Conservation (phyloP, 2,329 filamentous ascomycete species). For the Fonsecaea multimorphosa region DNA sequence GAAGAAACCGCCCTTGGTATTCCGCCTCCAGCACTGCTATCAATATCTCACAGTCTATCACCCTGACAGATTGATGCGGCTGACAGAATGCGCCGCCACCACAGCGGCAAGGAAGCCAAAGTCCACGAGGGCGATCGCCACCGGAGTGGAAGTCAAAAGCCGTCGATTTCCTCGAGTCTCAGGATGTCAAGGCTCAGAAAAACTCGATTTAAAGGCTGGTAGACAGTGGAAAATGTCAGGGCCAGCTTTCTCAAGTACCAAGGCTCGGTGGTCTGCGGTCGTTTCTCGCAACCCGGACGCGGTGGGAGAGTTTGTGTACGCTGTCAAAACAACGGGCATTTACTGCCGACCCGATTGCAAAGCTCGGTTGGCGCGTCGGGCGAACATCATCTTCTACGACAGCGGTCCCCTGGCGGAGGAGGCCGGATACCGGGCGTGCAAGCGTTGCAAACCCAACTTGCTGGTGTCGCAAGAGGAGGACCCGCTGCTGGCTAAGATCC, state of each 20-base stretch:
- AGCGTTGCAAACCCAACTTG: constrained; percentile 59
- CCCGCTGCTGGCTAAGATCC: constrained; percentile 18
- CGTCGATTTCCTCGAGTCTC: neutral
- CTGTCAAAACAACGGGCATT: constrained; percentile 60
- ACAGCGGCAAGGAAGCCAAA: neutral
- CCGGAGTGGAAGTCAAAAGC: neutral
- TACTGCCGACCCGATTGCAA: constrained; percentile 63
- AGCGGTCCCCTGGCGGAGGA: constrained; percentile 54
- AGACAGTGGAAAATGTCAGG: neutral
- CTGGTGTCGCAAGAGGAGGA: constrained; percentile 13
- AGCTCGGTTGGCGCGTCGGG: constrained; percentile 62
- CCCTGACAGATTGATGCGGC: neutral
- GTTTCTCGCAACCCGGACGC: constrained; percentile 52
- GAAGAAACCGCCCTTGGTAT: neutral
- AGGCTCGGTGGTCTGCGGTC: constrained; percentile 52
- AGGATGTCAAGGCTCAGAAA: neutral
- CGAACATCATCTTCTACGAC: constrained; percentile 62
- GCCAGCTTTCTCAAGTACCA: constrained; percentile 2
- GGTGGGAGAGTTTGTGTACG: constrained; percentile 59
- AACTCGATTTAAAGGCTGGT: too few species aligned
- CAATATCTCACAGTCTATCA: neutral
- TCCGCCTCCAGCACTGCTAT: neutral
- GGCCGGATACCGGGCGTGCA: constrained; percentile 61
- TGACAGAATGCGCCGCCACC: neutral
- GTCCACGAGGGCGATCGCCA: neutral